These are phyloP conservation scores for Fraxinus quadrangulata DNA, from an alignment of 257 asterid species.

Conservation along the genomic window DNA sequence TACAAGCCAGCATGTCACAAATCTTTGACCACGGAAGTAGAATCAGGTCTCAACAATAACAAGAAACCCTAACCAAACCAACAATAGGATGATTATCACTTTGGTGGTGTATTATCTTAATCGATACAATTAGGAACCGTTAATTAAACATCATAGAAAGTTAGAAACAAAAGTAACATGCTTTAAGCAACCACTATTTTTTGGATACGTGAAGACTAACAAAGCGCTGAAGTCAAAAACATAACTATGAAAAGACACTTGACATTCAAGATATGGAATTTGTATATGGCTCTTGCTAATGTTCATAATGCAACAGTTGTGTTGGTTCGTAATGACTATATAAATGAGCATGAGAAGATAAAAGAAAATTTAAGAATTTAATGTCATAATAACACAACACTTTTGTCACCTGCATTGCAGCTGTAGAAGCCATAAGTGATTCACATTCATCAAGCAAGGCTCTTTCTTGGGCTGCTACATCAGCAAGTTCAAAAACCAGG, in stretches of 20 bases:
- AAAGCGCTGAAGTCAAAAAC: neutral
- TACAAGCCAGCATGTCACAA: neutral
- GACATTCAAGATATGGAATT: neutral
- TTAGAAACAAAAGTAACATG: neutral
- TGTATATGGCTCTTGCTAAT: neutral
- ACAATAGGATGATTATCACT: neutral
- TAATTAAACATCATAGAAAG: neutral
- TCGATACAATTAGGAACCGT: neutral
- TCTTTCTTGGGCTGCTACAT: conserved; percentile 47
- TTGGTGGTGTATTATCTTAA: neutral
- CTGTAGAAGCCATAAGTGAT: conserved; percentile 40
- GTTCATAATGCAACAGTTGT: neutral
- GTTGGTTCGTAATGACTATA: neutral
- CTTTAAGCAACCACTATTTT: neutral
- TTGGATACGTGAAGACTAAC: neutral
- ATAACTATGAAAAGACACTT: neutral
- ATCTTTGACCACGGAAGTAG: neutral
- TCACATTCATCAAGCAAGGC: conserved; percentile 59
- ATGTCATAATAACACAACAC: neutral
- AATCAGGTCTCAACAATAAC: neutral
- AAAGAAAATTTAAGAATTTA: neutral
- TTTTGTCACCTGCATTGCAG: conserved; percentile 55
- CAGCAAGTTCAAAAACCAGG: conserved; percentile 53
- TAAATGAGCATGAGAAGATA: neutral
- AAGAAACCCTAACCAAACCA: neutral